Evolutionary conservation across 306 rosid genomes (phyloP), one percentile per base, ranked within the genome.

Genomic region (Inga laurina): DNA sequence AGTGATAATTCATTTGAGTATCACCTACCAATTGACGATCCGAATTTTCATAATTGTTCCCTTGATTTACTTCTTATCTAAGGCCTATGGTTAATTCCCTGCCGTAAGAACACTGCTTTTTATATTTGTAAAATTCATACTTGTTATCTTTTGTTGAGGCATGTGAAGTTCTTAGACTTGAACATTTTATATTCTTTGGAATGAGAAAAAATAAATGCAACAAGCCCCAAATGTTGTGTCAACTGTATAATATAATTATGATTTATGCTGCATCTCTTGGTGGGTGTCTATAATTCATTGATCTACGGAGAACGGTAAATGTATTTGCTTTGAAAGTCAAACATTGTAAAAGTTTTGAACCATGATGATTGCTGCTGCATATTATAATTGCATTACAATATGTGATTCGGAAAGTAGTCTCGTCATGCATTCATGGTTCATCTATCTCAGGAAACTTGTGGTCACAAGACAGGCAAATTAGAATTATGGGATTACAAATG

Each of bases 1-100:
- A 70, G 49, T 78, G 86, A 27, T 72, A 22, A 5, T 78, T 16
- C 84, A 57, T 71, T 65, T 66, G 73, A 27, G 77, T 65, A 41
- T 79, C 57, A 41, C 39, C 71, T 24, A 10, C 5, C 75, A 27
- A 34, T 72, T 80, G 65, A 44, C 80, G 19, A 56, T 21, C 67
- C 27, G 5, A 78, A 49, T 35, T 34, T 54, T 44, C 46, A 56
- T 16, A n/a, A 56, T 71, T 67, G 45, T 27, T 65, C 39, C 12
- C 18, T n/a, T 52, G 80, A 39, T 46, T 71, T 49, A 46, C 79
- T 19, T 37, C 41, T 37, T 7, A 41, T 0, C 32, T n/a, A 22
- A 10, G 24, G 10, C 44, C 66, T 71, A n/a, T 51, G 74, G 54
- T 56, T 68, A 69, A 67, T 19, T 74, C 52, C 27, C 37, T 37